phyloP scores from a whole-genome alignment of 78 protist genomes.

The Planoprotostelium fungivorum region DNA sequence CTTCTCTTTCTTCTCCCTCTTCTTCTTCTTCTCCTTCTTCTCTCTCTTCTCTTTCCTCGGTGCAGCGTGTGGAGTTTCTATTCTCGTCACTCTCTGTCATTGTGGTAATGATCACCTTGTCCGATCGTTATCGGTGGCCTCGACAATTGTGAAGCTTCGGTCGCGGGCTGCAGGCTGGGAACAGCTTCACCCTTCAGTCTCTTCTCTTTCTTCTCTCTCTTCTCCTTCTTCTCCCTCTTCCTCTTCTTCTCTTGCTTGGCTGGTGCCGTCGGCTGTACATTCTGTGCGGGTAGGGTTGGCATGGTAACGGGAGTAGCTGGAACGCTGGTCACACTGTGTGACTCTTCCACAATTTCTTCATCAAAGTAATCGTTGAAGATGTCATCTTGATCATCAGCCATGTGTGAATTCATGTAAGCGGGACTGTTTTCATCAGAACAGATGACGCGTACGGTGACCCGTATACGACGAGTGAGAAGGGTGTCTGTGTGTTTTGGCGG shows the following conservation, averaged over 20 bases:
- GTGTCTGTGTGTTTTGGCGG: background rate
- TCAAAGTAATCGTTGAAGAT: background rate
- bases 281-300: background rate
- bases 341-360: too few species aligned
- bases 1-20: background rate
- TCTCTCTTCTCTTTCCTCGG: background rate
- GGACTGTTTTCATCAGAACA: too few species aligned
- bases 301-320: background rate
- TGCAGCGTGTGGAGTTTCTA: too few species aligned
- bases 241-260: background rate
- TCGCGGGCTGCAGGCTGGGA: background rate
- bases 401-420: background rate
- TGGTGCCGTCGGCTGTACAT: background rate
- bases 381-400: background rate
- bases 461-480: too few species aligned
- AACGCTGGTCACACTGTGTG: too few species aligned
- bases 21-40: background rate
- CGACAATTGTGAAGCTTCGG: background rate
- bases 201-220: background rate
- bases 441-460: too few species aligned
- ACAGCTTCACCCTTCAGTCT: background rate
- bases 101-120: background rate
- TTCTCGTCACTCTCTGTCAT: background rate
- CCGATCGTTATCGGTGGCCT: background rate
- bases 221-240: background rate